phyloP scores from a whole-genome alignment of 1,139 yeast species.

The Candida albicans region DNA sequence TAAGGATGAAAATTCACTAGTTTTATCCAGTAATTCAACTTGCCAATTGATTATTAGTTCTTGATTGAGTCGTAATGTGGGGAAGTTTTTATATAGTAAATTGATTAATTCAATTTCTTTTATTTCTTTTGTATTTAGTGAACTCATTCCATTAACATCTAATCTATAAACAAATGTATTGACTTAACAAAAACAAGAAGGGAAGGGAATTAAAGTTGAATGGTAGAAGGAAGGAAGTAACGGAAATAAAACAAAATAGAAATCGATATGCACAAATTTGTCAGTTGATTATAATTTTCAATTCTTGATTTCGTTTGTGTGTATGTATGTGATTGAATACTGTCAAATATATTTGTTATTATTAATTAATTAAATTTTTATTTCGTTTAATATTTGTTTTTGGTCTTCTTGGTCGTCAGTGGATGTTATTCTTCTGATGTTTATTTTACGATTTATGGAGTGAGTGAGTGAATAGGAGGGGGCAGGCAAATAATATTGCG shows the following conservation, averaged over 20 bases:
- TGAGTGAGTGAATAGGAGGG: background rate
- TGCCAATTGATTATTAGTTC: constrained; percentile 39
- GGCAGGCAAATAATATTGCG: background rate
- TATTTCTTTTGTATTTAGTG: constrained; percentile 8
- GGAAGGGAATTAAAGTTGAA: too few relatives aligned
- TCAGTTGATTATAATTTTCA: too few relatives aligned
- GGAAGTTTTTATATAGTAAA: constrained; percentile 25
- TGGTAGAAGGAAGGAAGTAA: too few relatives aligned
- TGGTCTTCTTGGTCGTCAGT: background rate
- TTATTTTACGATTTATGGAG: background rate
- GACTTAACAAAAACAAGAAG: background rate
- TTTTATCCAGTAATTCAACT: constrained; percentile 30
- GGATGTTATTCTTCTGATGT: background rate
- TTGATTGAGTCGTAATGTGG: constrained; percentile 27
- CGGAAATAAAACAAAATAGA: too few relatives aligned
- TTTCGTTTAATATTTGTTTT: too few relatives aligned
- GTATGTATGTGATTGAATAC: too few relatives aligned
- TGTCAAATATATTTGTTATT: too few relatives aligned
- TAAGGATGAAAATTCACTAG: constrained; percentile 21
- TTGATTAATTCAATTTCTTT: constrained; percentile 15
- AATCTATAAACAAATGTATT: too few relatives aligned
- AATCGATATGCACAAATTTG: too few relatives aligned
- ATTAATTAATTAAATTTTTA: too few relatives aligned
- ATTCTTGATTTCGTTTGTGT: too few relatives aligned
- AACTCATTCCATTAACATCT: constrained; percentile 4